Percentiles rank a stretch among this genome's conserved stretches.
Evolutionary conservation across 768 basidiomycete genomes (phyloP).

Genomic region (Collybia nuda): DNA sequence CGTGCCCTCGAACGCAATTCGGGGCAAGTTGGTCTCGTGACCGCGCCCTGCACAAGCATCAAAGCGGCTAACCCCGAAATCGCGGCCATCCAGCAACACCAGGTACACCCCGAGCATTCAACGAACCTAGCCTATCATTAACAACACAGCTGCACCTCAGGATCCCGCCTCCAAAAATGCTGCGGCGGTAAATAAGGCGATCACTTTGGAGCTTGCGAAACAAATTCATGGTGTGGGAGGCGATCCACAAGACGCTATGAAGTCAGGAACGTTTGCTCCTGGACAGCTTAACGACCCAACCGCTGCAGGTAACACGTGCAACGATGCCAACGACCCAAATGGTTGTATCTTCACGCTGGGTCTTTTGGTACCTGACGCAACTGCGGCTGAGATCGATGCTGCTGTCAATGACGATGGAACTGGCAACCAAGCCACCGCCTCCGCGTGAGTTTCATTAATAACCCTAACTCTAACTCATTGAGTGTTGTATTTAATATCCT

Average conservation of each 20-base stretch:
- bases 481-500: too few relatives aligned
- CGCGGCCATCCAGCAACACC: constrained; percentile 62
- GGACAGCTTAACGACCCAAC: constrained; percentile 52
- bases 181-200: constrained; percentile 61
- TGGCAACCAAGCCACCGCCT: constrained; percentile 1
- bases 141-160: constrained; percentile 20
- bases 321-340: constrained; percentile 46
- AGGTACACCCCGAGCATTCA: constrained; percentile 26
- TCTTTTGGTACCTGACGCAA: constrained; percentile 54
- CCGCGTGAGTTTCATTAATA: background rate
- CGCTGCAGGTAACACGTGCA: constrained; percentile 54
- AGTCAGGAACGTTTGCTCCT: constrained; percentile 63
- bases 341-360: constrained; percentile 70
- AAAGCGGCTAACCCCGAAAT: constrained; percentile 64
- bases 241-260: constrained; percentile 54
- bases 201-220: constrained; percentile 59
- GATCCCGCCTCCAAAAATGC: constrained; percentile 63
- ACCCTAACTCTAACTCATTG: too few relatives aligned
- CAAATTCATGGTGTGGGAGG: constrained; percentile 68
- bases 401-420: constrained; percentile 29
- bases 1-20: constrained; percentile 70
- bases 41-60: constrained; percentile 51
- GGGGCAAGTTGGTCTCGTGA: constrained; percentile 45
- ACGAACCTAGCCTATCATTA: background rate
- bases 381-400: constrained; percentile 55